Evolutionary conservation across 192 early-diverging fungal genomes (phyloP), one percentile per base, ranked within the genome.

Genomic region (Backusella westeae): DNA sequence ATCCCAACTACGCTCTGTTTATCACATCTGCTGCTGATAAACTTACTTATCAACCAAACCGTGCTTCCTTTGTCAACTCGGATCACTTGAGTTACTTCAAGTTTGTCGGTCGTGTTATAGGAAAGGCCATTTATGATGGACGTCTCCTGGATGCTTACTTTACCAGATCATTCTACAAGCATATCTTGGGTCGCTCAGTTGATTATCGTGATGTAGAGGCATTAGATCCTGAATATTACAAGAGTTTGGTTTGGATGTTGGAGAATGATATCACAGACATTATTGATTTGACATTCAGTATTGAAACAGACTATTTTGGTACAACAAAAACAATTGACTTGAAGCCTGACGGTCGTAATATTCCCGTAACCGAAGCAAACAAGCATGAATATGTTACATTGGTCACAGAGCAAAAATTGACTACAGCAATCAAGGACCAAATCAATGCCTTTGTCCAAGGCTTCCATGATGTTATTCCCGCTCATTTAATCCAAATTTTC

Each of bases 121-220:
- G 97, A 72, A 99, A 99, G 85, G 98, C 98, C n/a, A 98, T 99
- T 73, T 98, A 94, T 68, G 98, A 99, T 82, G 96, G 96, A 66
- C 88, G 95, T 10, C 88, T 96, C 67, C 81, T 99, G 75, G 98
- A 99, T 81, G 93, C 93, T 19, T 98, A 99, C 84, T 99, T 99
- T 81, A 99, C 98, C 7, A 87, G 98, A 71, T 98, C 96, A 14
- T 99, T 99, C 89, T 99, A 99, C 89, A 99, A 99, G 82, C 93
- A 96, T 83, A 97, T 99, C 46, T 87, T 99, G 21, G 94, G 92
- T 39, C 93, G 92, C 26, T 87, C 90, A 34, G 98, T 99, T 14
- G 98, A 99, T 78, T 96, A 96, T 78, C 94, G 95, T 72, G 98
- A 99, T 86, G 94, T 99, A 77, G 98, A 99, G 83, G 97, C 98